Base-by-base conservation (phyloP, 1,284 basidiomycete genomes). In the Cryptococcus hybrid region DNA sequence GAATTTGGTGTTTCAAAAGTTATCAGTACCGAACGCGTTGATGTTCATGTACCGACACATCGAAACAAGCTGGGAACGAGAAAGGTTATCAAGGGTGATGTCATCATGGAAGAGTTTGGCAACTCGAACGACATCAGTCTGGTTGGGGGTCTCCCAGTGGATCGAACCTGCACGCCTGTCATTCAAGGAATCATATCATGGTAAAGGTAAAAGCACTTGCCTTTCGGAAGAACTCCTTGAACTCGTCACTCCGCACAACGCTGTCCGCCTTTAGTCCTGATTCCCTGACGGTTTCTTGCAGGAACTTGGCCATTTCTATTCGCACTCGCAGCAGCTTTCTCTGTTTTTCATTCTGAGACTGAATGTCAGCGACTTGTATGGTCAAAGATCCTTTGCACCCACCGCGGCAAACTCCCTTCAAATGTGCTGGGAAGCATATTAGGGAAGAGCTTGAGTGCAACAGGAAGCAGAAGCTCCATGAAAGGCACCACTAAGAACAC, bases 211-310 rank as follows among this genome's bases (percentile, higher is more conserved):
- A 7, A 43, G 35, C 18, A 60, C 76, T 40, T 57, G 87, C 88
- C 82, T 99, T 99, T 73, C 92, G 86, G 88, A 99, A 99, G 80
- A 99, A 99, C 78, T 97, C 92, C 74, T 98, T 98, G 84, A 99
- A 99, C 55, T 93, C 92, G 61, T 97, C 92, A 52, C 86, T 90
- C 60, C 90, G 90, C 57, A 97, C 85, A 58, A 99, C 94, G 15
- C 86, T 86, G 71, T 95, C 94, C 6, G 91, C 90, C 75, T 90
- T 92, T 57, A 98, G 82, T 44, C 92, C 92, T 12, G 90, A 92
- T 78, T 98, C 95, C 50, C 89, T 86, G 57, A 99, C 85, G 1
- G 96, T 98, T 77, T 98, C 96, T 74, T 98, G 95, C 49, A 99
- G 81, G 83, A 99, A 99, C 74, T 99, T 99, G 67, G 96, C 96